Evolutionary conservation across 805 yeast species (phyloP), one percentile per base, ranked within the genome.

Genomic region (Starmerella lactis-condensi): DNA sequence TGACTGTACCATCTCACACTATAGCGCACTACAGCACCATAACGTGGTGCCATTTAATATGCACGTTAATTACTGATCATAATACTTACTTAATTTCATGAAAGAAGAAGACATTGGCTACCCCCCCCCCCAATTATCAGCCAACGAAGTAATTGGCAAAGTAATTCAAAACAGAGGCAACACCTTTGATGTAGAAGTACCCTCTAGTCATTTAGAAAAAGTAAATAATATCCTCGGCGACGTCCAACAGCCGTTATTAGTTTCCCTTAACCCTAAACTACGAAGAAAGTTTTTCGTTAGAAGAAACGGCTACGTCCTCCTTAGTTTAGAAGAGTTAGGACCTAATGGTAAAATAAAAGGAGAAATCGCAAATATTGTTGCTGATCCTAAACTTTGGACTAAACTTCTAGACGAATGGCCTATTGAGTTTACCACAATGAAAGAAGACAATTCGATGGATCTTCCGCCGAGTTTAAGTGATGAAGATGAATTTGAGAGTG

Each of bases 281-380:
- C 39, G 55, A 13, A 52, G 50, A 34, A 49, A 53, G 23, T 41
- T 49, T 24, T 54, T 53, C 37, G 48, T 55, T 17, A 45, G 47
- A 20, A 43, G 59, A 4, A 57, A 57, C 8, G 58, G 59, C 14
- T 40, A 41, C 19, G 54, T 47, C 2, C 40, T 55, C 6, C 44
- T 48, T 2, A 45, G 41, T 2, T 30, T 41, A 2, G 50, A 41
- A 24, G 30, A 30, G 3, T 6, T 37, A 11, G 39, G 40, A 9
- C 39, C 40, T 4, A 23, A 24, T 11, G 43, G 43, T 21, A 50
- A 48, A 21, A 41, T 52, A 14, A 39, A 44, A 10, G 60, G 57
- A 8, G 53, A 52, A 10, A 45, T 55, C 36, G 35, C 44, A 28
- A 50, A 53, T 27, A 44, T 54, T 10, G 55, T 54, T 6, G 39